Base-by-base conservation (phyloP, 352 stramenopile species). In the Globisporangium uncinulatum region DNA sequence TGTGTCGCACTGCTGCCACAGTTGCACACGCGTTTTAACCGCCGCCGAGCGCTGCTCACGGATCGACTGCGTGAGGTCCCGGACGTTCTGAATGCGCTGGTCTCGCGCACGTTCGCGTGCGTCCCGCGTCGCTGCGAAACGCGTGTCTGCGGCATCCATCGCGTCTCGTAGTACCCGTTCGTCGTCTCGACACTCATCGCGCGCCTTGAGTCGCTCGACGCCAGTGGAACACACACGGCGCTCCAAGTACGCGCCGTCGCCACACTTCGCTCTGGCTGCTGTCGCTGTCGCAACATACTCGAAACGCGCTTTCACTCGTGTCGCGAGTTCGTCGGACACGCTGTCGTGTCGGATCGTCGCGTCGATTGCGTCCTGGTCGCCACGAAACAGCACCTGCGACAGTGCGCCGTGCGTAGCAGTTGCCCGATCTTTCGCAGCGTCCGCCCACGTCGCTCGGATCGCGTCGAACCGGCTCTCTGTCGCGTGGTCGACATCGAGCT, bases 381-480 rank as follows among this genome's bases (percentile, higher is more conserved):
- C 66, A 3, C 86, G 54, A 36, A 72, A 85, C 21, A 87, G 20
- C 19, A 87, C 42, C 29, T 79, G 55, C 2, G 81, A 89, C 13
- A 77, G 69, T 5, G 60, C 60, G 29, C 74, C 79, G 51, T 85
- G 81, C 6, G 75, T 83, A 6, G 24, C 6, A 4, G n/a, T 14
- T 29, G 24, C 24, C 24, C 24, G 24, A 36, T 76, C 73, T 45
- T 76, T 73, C 0, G 76, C 61, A n/a, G 70, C 67, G 51, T 89
- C 76, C 1, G 62, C 66, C 77, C 82, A 89, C 0, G 56, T 64
- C 7, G 61, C 66, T 49, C 69, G 74, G 61, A 87, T 79, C 24
- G 65, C 68, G 41, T 87, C 76, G 14, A 72, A 78, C 2, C 70
- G 67, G 13, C 73, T 65, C 45, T 89, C 79, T 60, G 78, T 76